phyloP scores from a whole-genome alignment of 495 filamentous ascomycete species.

The Penicillium argentinense region DNA sequence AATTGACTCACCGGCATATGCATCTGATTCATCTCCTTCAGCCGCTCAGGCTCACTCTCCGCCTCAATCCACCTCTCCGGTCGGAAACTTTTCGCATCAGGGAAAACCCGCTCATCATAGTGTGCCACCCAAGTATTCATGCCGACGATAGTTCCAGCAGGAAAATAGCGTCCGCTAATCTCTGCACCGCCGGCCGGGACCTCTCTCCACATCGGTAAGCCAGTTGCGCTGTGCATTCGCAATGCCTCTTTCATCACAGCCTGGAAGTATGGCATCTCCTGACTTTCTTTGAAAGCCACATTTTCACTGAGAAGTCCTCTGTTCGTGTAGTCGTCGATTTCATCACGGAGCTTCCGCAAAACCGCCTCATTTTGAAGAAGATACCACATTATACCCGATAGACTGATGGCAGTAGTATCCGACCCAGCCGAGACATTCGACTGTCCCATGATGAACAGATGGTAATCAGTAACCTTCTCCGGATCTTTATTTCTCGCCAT shows the following conservation, averaged over 20 bases:
- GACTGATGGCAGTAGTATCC: conserved; percentile 55
- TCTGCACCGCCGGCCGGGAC: conserved; percentile 42
- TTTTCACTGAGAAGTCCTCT: conserved; percentile 25
- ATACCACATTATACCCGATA: conserved; percentile 51
- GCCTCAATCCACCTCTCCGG: conserved; percentile 43
- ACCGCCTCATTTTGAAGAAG: conserved; percentile 40
- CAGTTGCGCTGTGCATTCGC: conserved; percentile 40
- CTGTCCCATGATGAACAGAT: conserved; percentile 48
- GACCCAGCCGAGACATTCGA: conserved; percentile 56
- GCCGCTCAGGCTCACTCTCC: conserved; percentile 25
- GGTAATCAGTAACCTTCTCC: conserved; percentile 50
- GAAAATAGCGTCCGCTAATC: conserved; percentile 37
- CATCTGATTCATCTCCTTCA: conserved; percentile 44
- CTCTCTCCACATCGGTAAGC: conserved; percentile 37
- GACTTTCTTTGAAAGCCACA: conserved; percentile 49
- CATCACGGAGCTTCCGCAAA: conserved; percentile 40
- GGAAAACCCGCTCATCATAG: conserved; percentile 48
- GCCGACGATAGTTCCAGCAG: conserved; percentile 49
- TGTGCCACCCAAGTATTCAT: conserved; percentile 55
- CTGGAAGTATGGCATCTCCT: conserved; percentile 49
- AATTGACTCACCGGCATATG: conserved; percentile 38
- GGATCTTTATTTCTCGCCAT: conserved; percentile 57
- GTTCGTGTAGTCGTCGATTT: conserved; percentile 40
- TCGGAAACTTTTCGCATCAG: conserved; percentile 29
- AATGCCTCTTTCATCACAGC: conserved; percentile 49